These are phyloP conservation scores for Dictyostelium brefeldianum DNA, from an alignment of 78 protist species.

Conservation along the genomic window DNA sequence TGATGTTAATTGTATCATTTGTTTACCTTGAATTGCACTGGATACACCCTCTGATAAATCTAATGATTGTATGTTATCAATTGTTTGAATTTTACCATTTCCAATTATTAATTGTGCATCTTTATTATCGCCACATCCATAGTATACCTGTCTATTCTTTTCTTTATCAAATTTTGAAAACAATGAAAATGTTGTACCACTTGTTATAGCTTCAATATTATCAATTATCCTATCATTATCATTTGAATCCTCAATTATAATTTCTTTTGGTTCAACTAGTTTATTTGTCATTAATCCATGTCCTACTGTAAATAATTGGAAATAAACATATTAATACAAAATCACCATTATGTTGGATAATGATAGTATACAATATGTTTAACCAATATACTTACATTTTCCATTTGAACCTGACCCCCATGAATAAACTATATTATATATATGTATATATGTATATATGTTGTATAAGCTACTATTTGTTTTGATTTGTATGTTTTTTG, in stretches of 20 bases:
- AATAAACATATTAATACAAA: not conserved
- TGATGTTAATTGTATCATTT: not conserved
- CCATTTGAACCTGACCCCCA: slow-evolving; percentile 71
- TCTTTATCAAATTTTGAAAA: slow-evolving; percentile 3
- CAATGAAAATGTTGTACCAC: slow-evolving; percentile 45
- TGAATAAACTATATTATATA: slow-evolving; percentile 14
- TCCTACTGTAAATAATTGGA: slow-evolving; percentile 17
- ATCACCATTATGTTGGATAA: not conserved
- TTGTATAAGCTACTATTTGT: no score
- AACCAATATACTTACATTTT: slow-evolving; percentile 16
- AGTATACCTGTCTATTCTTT: not conserved
- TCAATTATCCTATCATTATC: not conserved
- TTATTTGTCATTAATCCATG: slow-evolving; percentile 20
- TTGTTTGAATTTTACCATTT: slow-evolving; percentile 43
- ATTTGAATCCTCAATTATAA: not conserved
- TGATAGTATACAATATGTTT: not conserved
- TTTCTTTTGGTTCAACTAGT: slow-evolving; percentile 21
- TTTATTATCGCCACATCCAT: slow-evolving; percentile 64
- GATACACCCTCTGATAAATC: not conserved
- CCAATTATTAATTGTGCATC: slow-evolving; percentile 65
- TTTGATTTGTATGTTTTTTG: no score
- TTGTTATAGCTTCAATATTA: slow-evolving; percentile 14
- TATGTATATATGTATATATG: not conserved
- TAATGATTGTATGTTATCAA: not conserved
- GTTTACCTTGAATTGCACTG: not conserved